Base-by-base conservation (phyloP, 2,329 filamentous ascomycete genomes). In the Colletotrichum chrysophilum region DNA sequence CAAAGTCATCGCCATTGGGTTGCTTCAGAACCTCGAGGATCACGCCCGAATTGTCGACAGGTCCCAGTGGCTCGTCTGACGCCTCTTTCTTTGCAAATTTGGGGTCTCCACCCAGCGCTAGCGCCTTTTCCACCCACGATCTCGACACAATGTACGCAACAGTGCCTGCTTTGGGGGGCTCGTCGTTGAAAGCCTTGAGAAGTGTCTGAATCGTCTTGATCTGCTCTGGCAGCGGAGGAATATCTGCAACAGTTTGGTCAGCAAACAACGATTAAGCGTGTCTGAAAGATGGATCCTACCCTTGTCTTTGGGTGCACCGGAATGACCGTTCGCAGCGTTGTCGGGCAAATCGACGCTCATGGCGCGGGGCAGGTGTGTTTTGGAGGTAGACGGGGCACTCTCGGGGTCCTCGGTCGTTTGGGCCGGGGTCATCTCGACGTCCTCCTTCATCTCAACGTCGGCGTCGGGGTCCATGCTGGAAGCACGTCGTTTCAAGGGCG, bases 1-100 rank as follows among this genome's bases (percentile, higher is more conserved):
- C 91, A 80, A 96, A 98, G 18, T 89, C 86, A 16, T 86, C 84
- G 60, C 86, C 87, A 21, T 83, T 82, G 12, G 87, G 85, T 74
- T 92, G 89, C 66, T 83, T 84, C 72, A 93, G 86, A 43, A 89
- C 88, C 77, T 93, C 89, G 75, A 93, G 87, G 67, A 96, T 92
- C 76, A 98, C 93, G 81, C 96, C 94, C 1, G 94, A 92, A 82
- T 98, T 98, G 87, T 98, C 95, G 36, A 98, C 91, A 0, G 95
- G 94, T 2, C 96, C 96, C 71, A 97, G 90, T 9, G 86, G 79
- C 6, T 91, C 89, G 74, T 93, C 89, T 13, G 88, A 82, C n/a
- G 88, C 86, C 77, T 94, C 94, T 77, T 89, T 88, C 77, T 89
- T 88, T 24, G 88, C 88, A 67, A 89, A 85, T 73, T 90, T 89